Base-by-base conservation (phyloP, 1,284 basidiomycete species). In the Apiotrichum akiyoshidainum region DNA sequence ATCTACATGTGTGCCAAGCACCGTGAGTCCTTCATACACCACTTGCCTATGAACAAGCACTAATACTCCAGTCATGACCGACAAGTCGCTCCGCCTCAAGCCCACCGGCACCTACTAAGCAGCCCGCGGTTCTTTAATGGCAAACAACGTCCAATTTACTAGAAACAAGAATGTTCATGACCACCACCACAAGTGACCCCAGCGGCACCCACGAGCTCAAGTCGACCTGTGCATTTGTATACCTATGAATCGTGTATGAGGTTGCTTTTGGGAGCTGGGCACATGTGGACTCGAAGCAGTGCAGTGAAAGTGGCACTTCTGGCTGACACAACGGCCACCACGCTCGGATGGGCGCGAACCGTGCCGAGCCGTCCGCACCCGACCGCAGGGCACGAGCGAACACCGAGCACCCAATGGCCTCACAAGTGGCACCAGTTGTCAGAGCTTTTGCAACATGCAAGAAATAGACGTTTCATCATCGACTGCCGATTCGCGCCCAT, bases 81-180 rank as follows among this genome's bases (percentile, higher is more conserved):
- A 54, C 52, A 54, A 54, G 52, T 13, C 19, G 14, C 52, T 54
- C 21, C 52, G 52, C 52, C 52, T 54, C 52, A 46, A 46, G 44
- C 52, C 52, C 52, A n/a, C 39, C 14, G 50, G 50, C 50, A 13
- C 39, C 22, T 13, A 12, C 50, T 50, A 40, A 40, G 21, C 31
- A n/a, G 19, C 44, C 22, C 11, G 13, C 11, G 19, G 19, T n/a
- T 17, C 40, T 41, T 42, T 17, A 8, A 41, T 14, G 19, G 11
- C 19, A 21, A 22, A 16, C 10, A 16, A 44, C n/a, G n/a, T n/a
- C 19, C 5, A 42, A 10, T 17, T 42, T 42, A 42, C 5, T 42
- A n/a, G 41, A n/a, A 45, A 22, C 44, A 6, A 13, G 9, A 12
- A 16, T 22, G 19, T 22, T 21, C 44, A 45, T 45, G 44, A 45